Percentiles rank a stretch among this genome's conserved stretches.
Evolutionary conservation across 2,329 filamentous ascomycete species (phyloP).

Genomic region (Colletotrichum graminicola): DNA sequence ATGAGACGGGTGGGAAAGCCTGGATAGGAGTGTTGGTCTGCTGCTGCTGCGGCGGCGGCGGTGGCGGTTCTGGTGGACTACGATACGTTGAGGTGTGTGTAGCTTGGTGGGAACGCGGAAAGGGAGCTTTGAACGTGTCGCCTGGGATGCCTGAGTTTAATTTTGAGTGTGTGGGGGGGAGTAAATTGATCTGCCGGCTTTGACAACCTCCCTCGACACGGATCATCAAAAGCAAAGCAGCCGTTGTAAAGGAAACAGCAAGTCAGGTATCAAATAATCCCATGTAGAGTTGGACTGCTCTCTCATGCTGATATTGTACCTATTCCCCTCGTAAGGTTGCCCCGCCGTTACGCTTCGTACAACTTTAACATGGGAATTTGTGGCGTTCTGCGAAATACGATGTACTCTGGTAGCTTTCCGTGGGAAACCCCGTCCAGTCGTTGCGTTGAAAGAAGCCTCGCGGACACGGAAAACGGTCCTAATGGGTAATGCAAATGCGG

Average conservation of each 20-base stretch:
- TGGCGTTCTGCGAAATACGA: neutral
- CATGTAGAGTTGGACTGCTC: neutral
- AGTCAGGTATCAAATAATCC: neutral
- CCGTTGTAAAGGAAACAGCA: neutral
- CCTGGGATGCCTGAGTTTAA: slow-evolving; percentile 26
- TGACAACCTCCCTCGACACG: neutral
- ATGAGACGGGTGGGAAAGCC: neutral
- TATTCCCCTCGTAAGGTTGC: neutral
- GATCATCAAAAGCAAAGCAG: neutral
- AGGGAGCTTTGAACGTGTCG: slow-evolving; percentile 14
- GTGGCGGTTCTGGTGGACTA: neutral
- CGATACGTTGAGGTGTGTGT: slow-evolving; percentile 2
- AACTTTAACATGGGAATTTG: neutral
- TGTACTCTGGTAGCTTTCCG: neutral
- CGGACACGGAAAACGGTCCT: slow-evolving; percentile 21
- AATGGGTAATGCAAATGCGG: slow-evolving; percentile 26
- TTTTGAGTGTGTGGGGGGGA: slow-evolving; percentile 1
- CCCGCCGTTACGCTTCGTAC: neutral
- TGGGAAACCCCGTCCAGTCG: neutral
- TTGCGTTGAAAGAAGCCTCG: slow-evolving; percentile 3
- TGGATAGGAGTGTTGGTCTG: neutral
- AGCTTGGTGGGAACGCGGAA: neutral
- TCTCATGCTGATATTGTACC: neutral
- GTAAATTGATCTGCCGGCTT: neutral
- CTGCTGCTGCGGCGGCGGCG: neutral